Base-by-base conservation (phyloP, 2,329 filamentous ascomycete species). In the Huntiella omanensis region DNA sequence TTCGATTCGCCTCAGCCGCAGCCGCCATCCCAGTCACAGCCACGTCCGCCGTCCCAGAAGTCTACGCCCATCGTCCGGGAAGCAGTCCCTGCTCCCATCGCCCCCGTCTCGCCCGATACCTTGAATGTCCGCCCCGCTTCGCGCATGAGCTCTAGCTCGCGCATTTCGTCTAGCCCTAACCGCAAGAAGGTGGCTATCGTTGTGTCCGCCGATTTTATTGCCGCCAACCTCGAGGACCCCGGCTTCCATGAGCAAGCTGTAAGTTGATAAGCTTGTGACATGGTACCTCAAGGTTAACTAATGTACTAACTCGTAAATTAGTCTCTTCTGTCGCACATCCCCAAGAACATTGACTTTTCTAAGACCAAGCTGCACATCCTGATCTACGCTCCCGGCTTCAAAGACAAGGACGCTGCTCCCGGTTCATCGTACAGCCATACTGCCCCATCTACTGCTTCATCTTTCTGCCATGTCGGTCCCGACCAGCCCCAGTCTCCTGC, bases 301-400 rank as follows among this genome's bases (percentile, higher is more conserved):
- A 33, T 4, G 5, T 33, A n/a, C 44, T 49, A 43, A 49, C 44
- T 15, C 3, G 17, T 4, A n/a, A 4, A 28, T 28, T 50, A 87
- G 82, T 85, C 82, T 22, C 83, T 96, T 53, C 71, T 96, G 48
- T 92, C 87, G 38, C 82, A 93, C 59, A 82, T 96, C 43, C 84
- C 86, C 34, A 74, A 78, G 52, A 74, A 81, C 50, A 77, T 80
- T 53, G 77, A 94, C 59, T 74, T 80, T 52, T 73, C 76, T 40
- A 75, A 69, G 51, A 75, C 80, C 53, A 83, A 83, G 57, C 69
- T 95, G 17, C 92, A 93, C 56, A 72, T 96, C 49, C 70, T 96
- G 53, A 88, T 96, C 57, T 94, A 94, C 61, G 77, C 84, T 2
- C 88, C 88, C 1, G 71, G 74, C 44, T 65, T 93, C 46, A 84